Percentiles rank a stretch among this genome's conserved stretches.
These are phyloP conservation scores for Boletus edulis DNA, from an alignment of 768 basidiomycete species.

Conservation along the genomic window DNA sequence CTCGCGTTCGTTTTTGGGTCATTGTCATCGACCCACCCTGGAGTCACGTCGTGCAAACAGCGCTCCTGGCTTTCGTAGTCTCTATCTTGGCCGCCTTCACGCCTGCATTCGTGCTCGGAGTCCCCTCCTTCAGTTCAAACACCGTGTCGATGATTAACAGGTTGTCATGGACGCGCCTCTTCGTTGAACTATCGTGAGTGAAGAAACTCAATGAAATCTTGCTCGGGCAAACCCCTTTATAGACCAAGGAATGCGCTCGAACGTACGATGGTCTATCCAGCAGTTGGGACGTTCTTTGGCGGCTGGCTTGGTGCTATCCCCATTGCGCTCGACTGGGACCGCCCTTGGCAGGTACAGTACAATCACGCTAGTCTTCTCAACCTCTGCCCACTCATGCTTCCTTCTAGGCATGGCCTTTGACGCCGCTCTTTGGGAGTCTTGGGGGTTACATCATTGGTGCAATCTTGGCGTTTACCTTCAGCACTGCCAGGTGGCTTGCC, in stretches of 20 bases:
- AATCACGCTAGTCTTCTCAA: slow-evolving; percentile 20
- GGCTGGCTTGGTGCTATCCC: slow-evolving; percentile 82
- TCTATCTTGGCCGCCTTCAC: slow-evolving; percentile 64
- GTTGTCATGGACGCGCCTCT: slow-evolving; percentile 74
- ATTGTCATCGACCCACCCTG: not conserved
- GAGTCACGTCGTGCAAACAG: slow-evolving; percentile 60
- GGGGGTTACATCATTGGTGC: slow-evolving; percentile 65
- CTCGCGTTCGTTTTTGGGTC: not conserved
- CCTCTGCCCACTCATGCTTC: not conserved
- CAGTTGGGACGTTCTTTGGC: slow-evolving; percentile 67
- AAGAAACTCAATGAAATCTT: not conserved
- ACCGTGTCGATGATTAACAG: slow-evolving; percentile 50
- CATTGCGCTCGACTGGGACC: slow-evolving; percentile 93
- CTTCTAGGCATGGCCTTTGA: slow-evolving; percentile 81
- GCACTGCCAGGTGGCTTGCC: slow-evolving; percentile 36
- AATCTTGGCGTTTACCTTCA: slow-evolving; percentile 50
- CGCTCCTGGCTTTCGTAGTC: slow-evolving; percentile 65
- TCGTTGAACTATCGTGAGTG: slow-evolving; percentile 79
- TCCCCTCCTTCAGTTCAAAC: slow-evolving; percentile 46
- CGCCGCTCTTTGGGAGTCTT: slow-evolving; percentile 70
- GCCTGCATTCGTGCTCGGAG: slow-evolving; percentile 67
- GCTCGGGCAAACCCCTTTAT: slow-evolving; percentile 4
- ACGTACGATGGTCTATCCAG: slow-evolving; percentile 76
- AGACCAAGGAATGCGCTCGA: slow-evolving; percentile 69
- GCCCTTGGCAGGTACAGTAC: slow-evolving; percentile 87